Evolutionary conservation across 2,329 filamentous ascomycete genomes (phyloP).

Genomic region (Chaetomium sp.): DNA sequence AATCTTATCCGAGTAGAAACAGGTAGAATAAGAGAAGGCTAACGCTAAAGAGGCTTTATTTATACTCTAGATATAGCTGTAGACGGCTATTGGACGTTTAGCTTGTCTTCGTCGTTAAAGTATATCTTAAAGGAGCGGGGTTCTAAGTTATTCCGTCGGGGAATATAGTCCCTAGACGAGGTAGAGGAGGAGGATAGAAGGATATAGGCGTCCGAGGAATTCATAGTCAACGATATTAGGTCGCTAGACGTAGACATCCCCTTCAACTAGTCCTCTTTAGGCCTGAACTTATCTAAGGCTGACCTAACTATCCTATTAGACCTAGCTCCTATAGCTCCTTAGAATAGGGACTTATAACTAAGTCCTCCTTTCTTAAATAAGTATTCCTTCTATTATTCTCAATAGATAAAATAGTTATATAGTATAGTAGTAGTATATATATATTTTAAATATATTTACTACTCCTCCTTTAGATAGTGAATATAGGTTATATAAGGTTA

Average conservation of each 20-base stretch:
- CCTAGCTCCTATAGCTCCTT: not conserved
- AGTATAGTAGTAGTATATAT: too few relatives aligned
- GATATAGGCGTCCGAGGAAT: not conserved
- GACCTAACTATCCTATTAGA: too few relatives aligned
- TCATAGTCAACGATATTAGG: not conserved
- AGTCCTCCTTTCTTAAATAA: too few relatives aligned
- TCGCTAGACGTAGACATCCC: too few relatives aligned
- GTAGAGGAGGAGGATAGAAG: not conserved
- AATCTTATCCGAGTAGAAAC: not conserved
- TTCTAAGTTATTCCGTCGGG: not conserved
- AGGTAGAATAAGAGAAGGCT: not conserved
- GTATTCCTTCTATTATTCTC: too few relatives aligned
- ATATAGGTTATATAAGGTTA: too few relatives aligned
- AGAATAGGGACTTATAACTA: not conserved
- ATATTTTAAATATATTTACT: too few relatives aligned
- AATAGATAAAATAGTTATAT: too few relatives aligned
- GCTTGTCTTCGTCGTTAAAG: not conserved
- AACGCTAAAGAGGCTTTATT: not conserved
- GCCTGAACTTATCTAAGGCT: too few relatives aligned
- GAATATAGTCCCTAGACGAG: not conserved
- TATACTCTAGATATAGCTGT: not conserved
- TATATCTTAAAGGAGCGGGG: not conserved
- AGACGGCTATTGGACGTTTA: not conserved
- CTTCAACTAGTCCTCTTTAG: too few relatives aligned
- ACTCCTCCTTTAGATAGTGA: too few relatives aligned